Evolutionary conservation across 148 eudicot genomes (phyloP).

Genomic region (Rhododendron simsii): DNA sequence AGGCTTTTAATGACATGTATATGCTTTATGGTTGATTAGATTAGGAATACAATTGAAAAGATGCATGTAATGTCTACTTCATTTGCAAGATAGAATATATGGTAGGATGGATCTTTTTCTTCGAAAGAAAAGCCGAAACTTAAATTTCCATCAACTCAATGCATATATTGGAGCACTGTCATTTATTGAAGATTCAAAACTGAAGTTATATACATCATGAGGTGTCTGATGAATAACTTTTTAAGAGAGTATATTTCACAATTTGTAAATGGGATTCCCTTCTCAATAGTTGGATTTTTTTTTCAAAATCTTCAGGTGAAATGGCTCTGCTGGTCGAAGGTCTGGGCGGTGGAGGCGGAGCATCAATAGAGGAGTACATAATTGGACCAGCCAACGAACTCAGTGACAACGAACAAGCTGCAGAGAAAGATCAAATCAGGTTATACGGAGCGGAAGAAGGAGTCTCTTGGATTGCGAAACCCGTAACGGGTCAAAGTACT

Average conservation of each 20-base stretch:
- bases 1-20: not conserved
- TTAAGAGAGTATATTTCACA: not conserved
- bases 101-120: no score
- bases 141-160: not conserved
- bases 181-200: not conserved
- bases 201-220: not conserved
- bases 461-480: conserved; percentile 80
- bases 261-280: not conserved
- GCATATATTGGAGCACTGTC: not conserved
- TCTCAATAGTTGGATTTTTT: not conserved
- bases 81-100: not conserved
- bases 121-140: not conserved
- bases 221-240: not conserved
- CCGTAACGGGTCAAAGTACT: conserved; percentile 64
- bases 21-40: not conserved
- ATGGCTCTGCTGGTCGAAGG: conserved; percentile 82
- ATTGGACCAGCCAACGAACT: conserved; percentile 43
- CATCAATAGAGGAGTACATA: conserved; percentile 77
- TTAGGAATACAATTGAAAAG: not conserved
- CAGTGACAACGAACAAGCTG: conserved; percentile 40
- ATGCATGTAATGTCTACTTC: not conserved
- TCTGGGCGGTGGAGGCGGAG: conserved; percentile 58
- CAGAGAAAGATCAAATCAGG: conserved; percentile 61
- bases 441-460: conserved; percentile 76
- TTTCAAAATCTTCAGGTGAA: conserved; percentile 47